Base-by-base conservation (phyloP, 805 yeast species). In the Scheffersomyces stipitis region DNA sequence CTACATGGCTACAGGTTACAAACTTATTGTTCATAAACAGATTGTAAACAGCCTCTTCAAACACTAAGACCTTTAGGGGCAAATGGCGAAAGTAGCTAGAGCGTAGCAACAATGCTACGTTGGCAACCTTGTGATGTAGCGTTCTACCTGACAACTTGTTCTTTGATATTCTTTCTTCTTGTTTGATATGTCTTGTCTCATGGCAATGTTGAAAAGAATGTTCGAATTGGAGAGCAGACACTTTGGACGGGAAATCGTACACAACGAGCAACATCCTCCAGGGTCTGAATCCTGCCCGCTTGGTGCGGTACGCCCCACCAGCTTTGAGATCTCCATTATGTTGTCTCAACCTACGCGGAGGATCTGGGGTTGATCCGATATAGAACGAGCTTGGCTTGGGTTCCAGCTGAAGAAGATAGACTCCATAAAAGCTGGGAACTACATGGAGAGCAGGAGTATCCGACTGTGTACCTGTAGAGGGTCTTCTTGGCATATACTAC, bases 341-440 rank as follows among this genome's bases (percentile, higher is more conserved):
- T 48, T 86, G 96, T 27, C 88, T 55, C 3, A 87, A 65, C 33
- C 96, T 58, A 45, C 75, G 49, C 3, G 64, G 52, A 0, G 95
- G 95, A 49, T 85, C 76, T 1, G 93, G 91, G 0, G 95, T 84
- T 1, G 95, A 86, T 0, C 96, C 96, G 3, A 86, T 75, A 51
- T 86, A 86, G 49, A 81, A 80, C 7, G 84, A 75, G 28, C 65
- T 65, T 15, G 77, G 76, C 45, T 75, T 78, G 8, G 76, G 70
- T 3, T 72, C 50, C 0, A 91, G 83, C 42, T 78, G 77, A 7
- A 86, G 61, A 2, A 87, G 58, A 52, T 86, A 87, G 30, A 86
- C 86, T 34, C 88, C 81, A 55, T 86, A 86, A 39, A 85, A 75
- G 5, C 45, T 52, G 1, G 76, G 53, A 10, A 33, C 32, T 8